A percentile compares a stretch with the other conserved stretches of the same genome.
These are phyloP conservation scores for Scortechinia acanthostroma DNA, from an alignment of 2,329 filamentous ascomycete genomes.

Conservation along the genomic window DNA sequence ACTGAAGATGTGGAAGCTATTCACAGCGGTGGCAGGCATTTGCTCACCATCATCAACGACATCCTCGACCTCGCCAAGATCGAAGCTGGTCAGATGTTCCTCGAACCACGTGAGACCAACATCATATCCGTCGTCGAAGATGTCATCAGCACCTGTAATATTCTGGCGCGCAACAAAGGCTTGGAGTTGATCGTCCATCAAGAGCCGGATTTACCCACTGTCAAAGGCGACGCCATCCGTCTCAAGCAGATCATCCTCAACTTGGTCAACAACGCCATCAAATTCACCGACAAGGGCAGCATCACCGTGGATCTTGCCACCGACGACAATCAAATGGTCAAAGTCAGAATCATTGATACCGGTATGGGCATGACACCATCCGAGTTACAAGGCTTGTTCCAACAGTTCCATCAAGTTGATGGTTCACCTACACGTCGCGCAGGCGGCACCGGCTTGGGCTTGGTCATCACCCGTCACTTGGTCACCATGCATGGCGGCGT, in stretches of 20 bases:
- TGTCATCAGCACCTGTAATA: slow-evolving; percentile 57
- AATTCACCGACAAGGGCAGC: slow-evolving; percentile 95
- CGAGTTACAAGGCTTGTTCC: slow-evolving; percentile 60
- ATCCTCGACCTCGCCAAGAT: slow-evolving; percentile 94
- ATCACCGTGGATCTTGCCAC: slow-evolving; percentile 70
- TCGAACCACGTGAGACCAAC: slow-evolving; percentile 64
- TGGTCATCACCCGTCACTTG: slow-evolving; percentile 72
- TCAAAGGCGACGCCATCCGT: slow-evolving; percentile 61
- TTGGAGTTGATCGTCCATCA: slow-evolving; percentile 47
- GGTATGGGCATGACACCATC: slow-evolving; percentile 55
- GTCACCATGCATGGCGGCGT: slow-evolving; percentile 74
- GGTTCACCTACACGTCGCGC: slow-evolving; percentile 65
- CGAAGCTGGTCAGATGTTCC: slow-evolving; percentile 79
- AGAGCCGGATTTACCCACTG: slow-evolving; percentile 67
- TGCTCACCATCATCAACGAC: slow-evolving; percentile 91
- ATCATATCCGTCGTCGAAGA: no score
- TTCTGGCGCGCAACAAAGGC: slow-evolving; percentile 53
- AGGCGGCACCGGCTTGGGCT: slow-evolving; percentile 64
- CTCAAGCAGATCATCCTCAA: slow-evolving; percentile 71
- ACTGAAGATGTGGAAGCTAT: no score
- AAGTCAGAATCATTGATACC: no score
- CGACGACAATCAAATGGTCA: no score
- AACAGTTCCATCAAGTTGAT: slow-evolving; percentile 64
- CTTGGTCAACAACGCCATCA: slow-evolving; percentile 84
- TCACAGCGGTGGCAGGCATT: slow-evolving; percentile 60